phyloP scores from a whole-genome alignment of 768 basidiomycete genomes.

The Tricholoma furcatifolium region DNA sequence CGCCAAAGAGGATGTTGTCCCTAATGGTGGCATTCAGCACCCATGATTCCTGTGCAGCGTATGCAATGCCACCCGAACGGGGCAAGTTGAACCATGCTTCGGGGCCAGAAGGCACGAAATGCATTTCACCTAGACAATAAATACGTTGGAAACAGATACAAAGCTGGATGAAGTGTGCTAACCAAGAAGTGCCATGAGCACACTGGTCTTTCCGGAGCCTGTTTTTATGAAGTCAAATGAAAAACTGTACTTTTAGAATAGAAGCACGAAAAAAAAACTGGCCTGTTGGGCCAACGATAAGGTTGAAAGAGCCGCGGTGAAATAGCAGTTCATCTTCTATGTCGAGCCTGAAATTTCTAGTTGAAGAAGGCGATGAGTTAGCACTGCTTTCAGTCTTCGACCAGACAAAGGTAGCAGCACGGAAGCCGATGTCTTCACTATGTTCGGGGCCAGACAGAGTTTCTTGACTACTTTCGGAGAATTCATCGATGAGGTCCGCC shows the following conservation, averaged over 20 bases:
- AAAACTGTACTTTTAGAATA: no score
- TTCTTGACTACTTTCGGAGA: slow-evolving; percentile 15
- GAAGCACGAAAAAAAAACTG: no score
- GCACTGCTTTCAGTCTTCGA: slow-evolving; percentile 29
- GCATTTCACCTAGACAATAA: slow-evolving; percentile 60
- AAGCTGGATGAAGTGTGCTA: no score
- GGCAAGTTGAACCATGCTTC: slow-evolving; percentile 72
- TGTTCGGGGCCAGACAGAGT: slow-evolving; percentile 10
- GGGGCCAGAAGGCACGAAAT: slow-evolving; percentile 48
- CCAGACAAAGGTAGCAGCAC: slow-evolving; percentile 57
- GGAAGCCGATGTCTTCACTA: slow-evolving; percentile 45
- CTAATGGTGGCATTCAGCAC: slow-evolving; percentile 75
- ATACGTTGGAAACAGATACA: no score
- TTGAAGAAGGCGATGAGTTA: slow-evolving; percentile 50
- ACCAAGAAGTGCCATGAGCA: slow-evolving; percentile 64
- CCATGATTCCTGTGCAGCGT: slow-evolving; percentile 84
- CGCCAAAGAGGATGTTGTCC: slow-evolving; percentile 83
- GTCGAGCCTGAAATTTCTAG: slow-evolving; percentile 53
- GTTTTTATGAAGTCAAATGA: no score
- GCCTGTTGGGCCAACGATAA: slow-evolving; percentile 58
- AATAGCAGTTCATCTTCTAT: slow-evolving; percentile 55
- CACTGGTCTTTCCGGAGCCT: slow-evolving; percentile 56
- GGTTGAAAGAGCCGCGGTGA: slow-evolving; percentile 48
- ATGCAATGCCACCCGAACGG: slow-evolving; percentile 65
- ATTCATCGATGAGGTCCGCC: slow-evolving; percentile 49